phyloP scores from a whole-genome alignment of 2,329 filamentous ascomycete species.

The Bipolaris victoriae region DNA sequence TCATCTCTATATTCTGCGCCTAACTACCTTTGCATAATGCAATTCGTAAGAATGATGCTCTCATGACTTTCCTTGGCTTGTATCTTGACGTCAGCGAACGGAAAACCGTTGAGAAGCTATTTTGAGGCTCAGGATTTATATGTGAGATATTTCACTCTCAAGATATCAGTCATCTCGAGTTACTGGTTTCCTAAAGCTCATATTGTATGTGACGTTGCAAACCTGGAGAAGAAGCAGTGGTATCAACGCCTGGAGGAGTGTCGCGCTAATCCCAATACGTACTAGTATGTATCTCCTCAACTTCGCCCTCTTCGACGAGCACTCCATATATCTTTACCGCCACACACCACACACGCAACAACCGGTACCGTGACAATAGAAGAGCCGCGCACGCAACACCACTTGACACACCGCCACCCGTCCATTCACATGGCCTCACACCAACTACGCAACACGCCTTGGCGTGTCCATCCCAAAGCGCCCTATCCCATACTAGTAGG shows the following conservation, averaged over 20 bases:
- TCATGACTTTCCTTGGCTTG: constrained; percentile 5
- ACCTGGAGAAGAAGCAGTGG: too few relatives aligned
- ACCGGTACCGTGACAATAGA: not conserved
- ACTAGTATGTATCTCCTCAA: not conserved
- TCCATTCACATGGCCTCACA: not conserved
- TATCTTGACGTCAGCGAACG: constrained; percentile 20
- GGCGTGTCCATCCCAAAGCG: not conserved
- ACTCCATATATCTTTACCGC: not conserved
- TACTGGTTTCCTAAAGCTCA: not conserved
- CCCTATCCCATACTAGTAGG: not conserved
- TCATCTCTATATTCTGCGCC: not conserved
- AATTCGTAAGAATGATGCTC: constrained; percentile 19
- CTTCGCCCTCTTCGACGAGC: not conserved
- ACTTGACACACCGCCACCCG: not conserved
- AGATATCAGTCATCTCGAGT: too few relatives aligned
- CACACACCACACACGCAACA: not conserved
- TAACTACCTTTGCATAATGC: constrained; percentile 1
- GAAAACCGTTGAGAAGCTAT: not conserved
- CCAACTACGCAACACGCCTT: constrained; percentile 5
- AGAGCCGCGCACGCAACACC: not conserved
- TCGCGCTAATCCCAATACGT: not conserved
- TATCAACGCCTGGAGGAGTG: too few relatives aligned
- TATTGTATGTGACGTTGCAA: not conserved
- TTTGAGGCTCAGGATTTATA: not conserved
- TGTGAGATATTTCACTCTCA: not conserved